phyloP scores from a whole-genome alignment of 805 yeast genomes.

The Yarrowia sp. region DNA sequence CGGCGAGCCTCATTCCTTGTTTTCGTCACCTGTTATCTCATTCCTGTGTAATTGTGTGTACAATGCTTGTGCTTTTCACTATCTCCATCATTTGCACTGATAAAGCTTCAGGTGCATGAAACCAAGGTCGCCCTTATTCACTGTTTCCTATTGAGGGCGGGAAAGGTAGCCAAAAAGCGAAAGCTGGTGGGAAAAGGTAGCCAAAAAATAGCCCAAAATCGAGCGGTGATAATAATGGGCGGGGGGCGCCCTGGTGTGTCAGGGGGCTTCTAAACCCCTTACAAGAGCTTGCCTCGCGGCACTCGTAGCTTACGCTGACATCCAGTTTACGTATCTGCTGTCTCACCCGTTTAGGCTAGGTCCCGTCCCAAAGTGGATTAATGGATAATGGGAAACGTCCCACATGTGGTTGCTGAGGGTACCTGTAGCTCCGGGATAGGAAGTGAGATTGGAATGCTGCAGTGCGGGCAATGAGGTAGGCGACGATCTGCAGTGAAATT shows the following conservation, averaged over 20 bases:
- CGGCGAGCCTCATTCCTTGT: too few relatives aligned
- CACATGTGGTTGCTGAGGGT: slow-evolving; percentile 14
- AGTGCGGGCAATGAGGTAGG: background rate
- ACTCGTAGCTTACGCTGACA: too few relatives aligned
- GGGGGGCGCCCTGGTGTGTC: too few relatives aligned
- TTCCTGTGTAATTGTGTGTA: too few relatives aligned
- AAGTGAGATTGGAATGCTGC: background rate
- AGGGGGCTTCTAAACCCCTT: too few relatives aligned
- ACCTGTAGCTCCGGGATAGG: background rate
- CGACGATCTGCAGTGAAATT: background rate
- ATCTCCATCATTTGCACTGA: slow-evolving; percentile 1
- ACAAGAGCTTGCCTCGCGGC: too few relatives aligned
- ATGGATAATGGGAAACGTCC: background rate
- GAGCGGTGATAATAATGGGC: too few relatives aligned
- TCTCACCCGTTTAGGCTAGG: background rate
- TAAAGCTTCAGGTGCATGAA: slow-evolving; percentile 16
- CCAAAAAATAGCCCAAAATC: too few relatives aligned
- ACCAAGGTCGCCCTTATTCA: background rate
- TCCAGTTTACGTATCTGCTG: background rate
- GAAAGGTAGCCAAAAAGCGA: too few relatives aligned
- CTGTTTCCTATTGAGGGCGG: background rate
- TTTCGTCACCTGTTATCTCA: background rate
- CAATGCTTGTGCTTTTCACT: too few relatives aligned
- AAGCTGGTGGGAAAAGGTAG: too few relatives aligned
- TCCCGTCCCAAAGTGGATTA: slow-evolving; percentile 15